Evolutionary conservation across 2,329 filamentous ascomycete genomes (phyloP).

Genomic region (Sporothrix humicola): DNA sequence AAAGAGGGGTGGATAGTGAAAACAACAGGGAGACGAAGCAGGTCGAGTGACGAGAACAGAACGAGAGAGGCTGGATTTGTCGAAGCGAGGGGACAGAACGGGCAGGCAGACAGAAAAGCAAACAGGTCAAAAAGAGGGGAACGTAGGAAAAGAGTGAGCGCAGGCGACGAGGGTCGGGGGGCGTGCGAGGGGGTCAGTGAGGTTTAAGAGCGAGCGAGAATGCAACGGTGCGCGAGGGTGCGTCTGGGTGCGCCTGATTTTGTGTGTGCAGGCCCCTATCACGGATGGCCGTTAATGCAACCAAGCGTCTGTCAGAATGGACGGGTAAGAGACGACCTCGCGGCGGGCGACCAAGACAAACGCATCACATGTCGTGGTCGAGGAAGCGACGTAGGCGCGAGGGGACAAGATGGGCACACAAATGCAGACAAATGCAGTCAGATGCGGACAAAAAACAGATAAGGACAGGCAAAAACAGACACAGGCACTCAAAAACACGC

Average conservation of each 20-base stretch:
- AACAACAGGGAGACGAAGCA: not conserved
- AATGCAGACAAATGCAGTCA: not conserved
- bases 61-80: not conserved
- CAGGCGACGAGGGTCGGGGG: not conserved
- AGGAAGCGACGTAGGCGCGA: not conserved
- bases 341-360: slow-evolving; percentile 7
- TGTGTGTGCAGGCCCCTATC: slow-evolving; percentile 18
- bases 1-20: not conserved
- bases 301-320: slow-evolving; percentile 29
- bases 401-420: not conserved
- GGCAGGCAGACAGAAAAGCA: not conserved
- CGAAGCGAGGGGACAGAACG: not conserved
- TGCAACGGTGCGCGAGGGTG: slow-evolving; percentile 21
- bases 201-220: slow-evolving; percentile 25
- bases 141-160: not conserved
- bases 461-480: not conserved
- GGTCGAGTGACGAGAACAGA: not conserved
- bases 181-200: slow-evolving; percentile 18
- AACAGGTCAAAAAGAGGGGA: not conserved
- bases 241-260: slow-evolving; percentile 19
- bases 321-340: slow-evolving; percentile 6
- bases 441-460: not conserved
- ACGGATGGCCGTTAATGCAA: slow-evolving; percentile 25
- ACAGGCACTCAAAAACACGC: not conserved
- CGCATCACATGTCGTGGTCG: slow-evolving; percentile 28